phyloP scores from a whole-genome alignment of 768 basidiomycete genomes.

The Rhodosporidiobolus sp. region DNA sequence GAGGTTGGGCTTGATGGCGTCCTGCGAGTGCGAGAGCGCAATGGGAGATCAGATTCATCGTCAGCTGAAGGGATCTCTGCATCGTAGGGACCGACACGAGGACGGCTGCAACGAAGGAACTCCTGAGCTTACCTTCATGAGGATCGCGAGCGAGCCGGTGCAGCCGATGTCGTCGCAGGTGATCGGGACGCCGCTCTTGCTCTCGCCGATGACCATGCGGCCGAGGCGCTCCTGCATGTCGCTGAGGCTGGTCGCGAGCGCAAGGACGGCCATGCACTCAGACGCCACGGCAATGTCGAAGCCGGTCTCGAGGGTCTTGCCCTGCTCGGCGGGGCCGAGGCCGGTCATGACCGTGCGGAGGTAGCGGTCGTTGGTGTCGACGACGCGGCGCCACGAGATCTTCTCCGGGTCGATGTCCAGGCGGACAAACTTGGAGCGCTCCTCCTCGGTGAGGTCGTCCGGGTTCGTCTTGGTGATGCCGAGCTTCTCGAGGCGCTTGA shows the following conservation, averaged over 20 bases:
- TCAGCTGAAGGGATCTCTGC: too few relatives aligned
- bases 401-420: slow-evolving; percentile 85
- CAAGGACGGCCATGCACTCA: slow-evolving; percentile 97
- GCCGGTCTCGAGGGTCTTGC: slow-evolving; percentile 79
- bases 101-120: too few relatives aligned
- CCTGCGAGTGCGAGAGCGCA: slow-evolving; percentile 49
- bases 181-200: slow-evolving; percentile 82
- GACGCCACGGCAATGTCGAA: slow-evolving; percentile 97
- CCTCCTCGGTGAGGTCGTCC: slow-evolving; percentile 85
- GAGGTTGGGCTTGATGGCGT: slow-evolving; percentile 96
- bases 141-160: slow-evolving; percentile 88
- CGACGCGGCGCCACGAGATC: slow-evolving; percentile 89
- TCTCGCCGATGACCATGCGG: slow-evolving; percentile 93
- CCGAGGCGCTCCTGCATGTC: slow-evolving; percentile 91
- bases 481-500: slow-evolving; percentile 89
- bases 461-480: slow-evolving; percentile 93
- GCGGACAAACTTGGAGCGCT: slow-evolving; percentile 82
- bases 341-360: slow-evolving; percentile 89
- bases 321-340: slow-evolving; percentile 83
- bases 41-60: too few relatives aligned
- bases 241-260: slow-evolving; percentile 75
- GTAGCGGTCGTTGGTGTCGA: slow-evolving; percentile 96
- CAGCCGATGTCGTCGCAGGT: slow-evolving; percentile 96
- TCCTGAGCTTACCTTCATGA: slow-evolving; percentile 64
- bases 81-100: too few relatives aligned